Base-by-base conservation (phyloP, 805 yeast species). In the Lachancea kluyveri region DNA sequence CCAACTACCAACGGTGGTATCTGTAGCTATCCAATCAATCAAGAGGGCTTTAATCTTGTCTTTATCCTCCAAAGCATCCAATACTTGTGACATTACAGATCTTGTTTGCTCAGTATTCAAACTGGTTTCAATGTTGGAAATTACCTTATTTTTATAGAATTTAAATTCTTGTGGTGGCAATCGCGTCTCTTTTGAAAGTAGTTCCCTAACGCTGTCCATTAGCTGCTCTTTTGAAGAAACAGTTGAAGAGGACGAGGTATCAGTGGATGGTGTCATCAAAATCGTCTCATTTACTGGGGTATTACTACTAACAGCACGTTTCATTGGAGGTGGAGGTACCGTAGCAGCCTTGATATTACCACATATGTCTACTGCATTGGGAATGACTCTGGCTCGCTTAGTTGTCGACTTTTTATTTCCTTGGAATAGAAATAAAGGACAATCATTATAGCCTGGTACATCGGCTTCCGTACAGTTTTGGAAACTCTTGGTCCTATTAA, bases 1-100 rank as follows among this genome's bases (percentile, higher is more conserved):
- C 94, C 94, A 82, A 15, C 58, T 54, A 31, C 74, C 64, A 8
- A 73, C 70, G 1, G 81, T 77, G 25, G 65, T 68, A 43, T 76
- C 73, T 2, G 58, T 45, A 57, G 78, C 60, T 73, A 78, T 74
- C 62, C 74, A 78, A 18, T 68, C 59, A 18, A 62, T 67, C 31
- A 62, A 62, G 29, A 42, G 48, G 36, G 46, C 54, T 34, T 63
- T 64, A 33, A 60, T 67, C 10, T 35, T 25, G 2, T 39, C 36
- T n/a, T 42, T 48, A 16, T 57, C 50, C 6, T 45, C 33, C 14
- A 37, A 29, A 17, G 48, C 45, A 2, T 45, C 34, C 4, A 60
- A 42, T 11, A 54, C 35, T n/a, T 47, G 40, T 1, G 53, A 33
- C 9, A 63, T 26, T 4, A 54, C 50, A 3, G 15, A 25, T 28